Percentiles rank a stretch among this genome's conserved stretches.
These are phyloP conservation scores for Paxillus ammoniavirescens DNA, from an alignment of 768 basidiomycete genomes.

Conservation along the genomic window DNA sequence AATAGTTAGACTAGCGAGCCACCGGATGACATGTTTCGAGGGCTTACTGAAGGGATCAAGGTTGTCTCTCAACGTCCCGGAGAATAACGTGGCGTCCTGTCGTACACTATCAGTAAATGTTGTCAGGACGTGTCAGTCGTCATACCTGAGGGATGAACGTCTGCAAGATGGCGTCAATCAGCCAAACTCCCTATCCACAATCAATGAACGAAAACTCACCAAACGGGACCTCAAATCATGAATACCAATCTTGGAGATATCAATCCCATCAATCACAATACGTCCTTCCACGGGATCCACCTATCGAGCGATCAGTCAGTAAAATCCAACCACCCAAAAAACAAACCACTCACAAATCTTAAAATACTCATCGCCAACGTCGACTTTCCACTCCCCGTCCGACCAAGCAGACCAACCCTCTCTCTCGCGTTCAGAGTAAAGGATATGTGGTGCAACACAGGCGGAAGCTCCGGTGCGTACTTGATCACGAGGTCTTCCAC, in stretches of 20 bases:
- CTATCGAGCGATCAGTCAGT: constrained; percentile 26
- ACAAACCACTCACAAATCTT: constrained; percentile 58
- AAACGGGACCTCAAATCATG: constrained; percentile 78
- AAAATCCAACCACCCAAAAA: neutral
- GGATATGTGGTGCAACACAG: constrained; percentile 73
- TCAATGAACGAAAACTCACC: constrained; percentile 37
- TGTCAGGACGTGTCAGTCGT: neutral
- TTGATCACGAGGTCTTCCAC: constrained; percentile 79
- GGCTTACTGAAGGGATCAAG: constrained; percentile 65
- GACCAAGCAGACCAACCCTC: constrained; percentile 75
- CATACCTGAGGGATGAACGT: constrained; percentile 69
- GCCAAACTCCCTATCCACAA: constrained; percentile 2
- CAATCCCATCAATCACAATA: constrained; percentile 85
- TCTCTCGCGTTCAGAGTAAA: constrained; percentile 72
- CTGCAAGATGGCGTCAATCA: constrained; percentile 33
- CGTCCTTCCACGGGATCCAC: constrained; percentile 74
- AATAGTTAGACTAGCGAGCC: neutral
- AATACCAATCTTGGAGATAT: constrained; percentile 81
- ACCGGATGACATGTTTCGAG: neutral
- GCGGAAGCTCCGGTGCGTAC: constrained; percentile 82
- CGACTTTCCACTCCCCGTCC: constrained; percentile 81
- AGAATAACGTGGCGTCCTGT: constrained; percentile 72
- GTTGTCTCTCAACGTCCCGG: constrained; percentile 74
- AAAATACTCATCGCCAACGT: constrained; percentile 86
- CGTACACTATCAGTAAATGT: neutral